Percentiles rank a stretch among this genome's conserved stretches.
Conservation (phyloP, 305 asterid species). For the Fraxinus velutina region DNA sequence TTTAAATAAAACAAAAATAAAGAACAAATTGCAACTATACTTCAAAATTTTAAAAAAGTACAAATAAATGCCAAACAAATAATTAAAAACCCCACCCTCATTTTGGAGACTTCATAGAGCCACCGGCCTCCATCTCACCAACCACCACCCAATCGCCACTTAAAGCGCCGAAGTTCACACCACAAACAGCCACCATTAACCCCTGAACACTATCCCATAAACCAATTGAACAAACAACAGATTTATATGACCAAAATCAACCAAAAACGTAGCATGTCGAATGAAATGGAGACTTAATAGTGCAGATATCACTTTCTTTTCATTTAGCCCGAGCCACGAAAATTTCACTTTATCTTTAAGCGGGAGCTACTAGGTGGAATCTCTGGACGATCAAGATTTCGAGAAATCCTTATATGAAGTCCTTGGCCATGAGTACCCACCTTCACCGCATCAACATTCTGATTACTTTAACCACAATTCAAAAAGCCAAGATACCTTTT, state of each 20-base stretch:
- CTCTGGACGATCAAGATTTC: slow-evolving; percentile 40
- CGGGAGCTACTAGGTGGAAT: slow-evolving; percentile 31
- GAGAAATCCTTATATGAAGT: slow-evolving; percentile 77
- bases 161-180: neutral
- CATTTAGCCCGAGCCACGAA: slow-evolving; percentile 13
- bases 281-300: slow-evolving; percentile 7
- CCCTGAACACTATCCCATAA: neutral
- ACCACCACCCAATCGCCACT: neutral
- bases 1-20: no score
- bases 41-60: neutral
- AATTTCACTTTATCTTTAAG: slow-evolving; percentile 21
- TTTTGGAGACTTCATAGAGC: neutral
- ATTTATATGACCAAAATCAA: neutral
- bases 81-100: neutral
- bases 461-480: slow-evolving; percentile 27
- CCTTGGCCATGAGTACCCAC: slow-evolving; percentile 63
- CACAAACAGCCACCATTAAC: neutral
- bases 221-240: neutral
- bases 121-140: neutral
- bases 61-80: neutral
- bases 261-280: neutral
- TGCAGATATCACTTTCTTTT: slow-evolving; percentile 9
- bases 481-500: slow-evolving; percentile 55
- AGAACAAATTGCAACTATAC: neutral
- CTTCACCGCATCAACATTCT: slow-evolving; percentile 37